A percentile compares a stretch with the other conserved stretches of the same genome.
Evolutionary conservation across 306 rosid genomes (phyloP).

Genomic region (Acacia crassicarpa): DNA sequence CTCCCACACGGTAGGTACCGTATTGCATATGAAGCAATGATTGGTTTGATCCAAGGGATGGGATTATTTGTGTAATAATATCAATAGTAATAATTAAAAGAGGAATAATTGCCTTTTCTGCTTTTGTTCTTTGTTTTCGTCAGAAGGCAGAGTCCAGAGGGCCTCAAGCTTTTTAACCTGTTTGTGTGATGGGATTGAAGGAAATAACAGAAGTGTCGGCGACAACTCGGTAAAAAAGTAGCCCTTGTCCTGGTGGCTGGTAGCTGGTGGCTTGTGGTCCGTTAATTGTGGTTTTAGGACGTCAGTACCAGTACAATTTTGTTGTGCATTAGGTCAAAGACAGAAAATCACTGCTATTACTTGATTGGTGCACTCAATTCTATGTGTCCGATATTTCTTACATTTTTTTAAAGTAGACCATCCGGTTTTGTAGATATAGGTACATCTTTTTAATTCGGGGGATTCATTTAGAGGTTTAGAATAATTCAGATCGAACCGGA

Average conservation of each 20-base stretch:
- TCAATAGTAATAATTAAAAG: not conserved
- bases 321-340: not conserved
- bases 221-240: not conserved
- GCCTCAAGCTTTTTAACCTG: not conserved
- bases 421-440: no score
- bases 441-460: no score
- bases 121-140: slow-evolving; percentile 12
- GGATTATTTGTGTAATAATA: not conserved
- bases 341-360: not conserved
- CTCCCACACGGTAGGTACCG: slow-evolving; percentile 5
- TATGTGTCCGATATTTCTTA: not conserved
- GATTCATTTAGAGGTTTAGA: no score
- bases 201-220: slow-evolving; percentile 23
- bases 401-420: not conserved
- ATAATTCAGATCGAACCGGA: no score
- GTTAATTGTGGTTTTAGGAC: not conserved
- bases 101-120: slow-evolving; percentile 28
- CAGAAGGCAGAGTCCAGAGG: not conserved
- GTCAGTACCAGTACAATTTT: not conserved
- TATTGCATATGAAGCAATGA: slow-evolving; percentile 12
- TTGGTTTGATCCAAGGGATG: not conserved
- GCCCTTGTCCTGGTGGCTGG: not conserved
- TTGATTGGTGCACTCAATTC: not conserved
- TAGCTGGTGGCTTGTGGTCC: not conserved
- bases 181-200: no score